Base-by-base conservation (phyloP, 495 filamentous ascomycete genomes). In the Cryomyces minteri region DNA sequence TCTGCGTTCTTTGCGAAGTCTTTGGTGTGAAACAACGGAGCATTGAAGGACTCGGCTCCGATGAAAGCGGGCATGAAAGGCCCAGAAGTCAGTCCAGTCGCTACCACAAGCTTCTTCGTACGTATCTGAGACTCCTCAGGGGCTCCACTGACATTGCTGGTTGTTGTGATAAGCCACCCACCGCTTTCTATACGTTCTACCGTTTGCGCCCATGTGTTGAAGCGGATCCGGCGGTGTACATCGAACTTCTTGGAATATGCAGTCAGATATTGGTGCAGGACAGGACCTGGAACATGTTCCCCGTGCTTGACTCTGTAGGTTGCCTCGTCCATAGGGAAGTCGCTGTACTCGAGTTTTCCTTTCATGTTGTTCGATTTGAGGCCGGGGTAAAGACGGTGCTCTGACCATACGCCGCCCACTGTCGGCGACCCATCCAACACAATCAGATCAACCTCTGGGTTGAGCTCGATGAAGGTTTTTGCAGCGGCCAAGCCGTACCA, bases 321-420 rank as follows among this genome's bases (percentile, higher is more conserved):
- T 18, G 65, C 55, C 32, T 76, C 71, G 4, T 44, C 48, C 48
- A 59, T 49, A 5, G 51, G 44, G 39, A 55, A 54, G 30, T 54
- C 51, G 4, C 41, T 32, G n/a, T 42, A 47, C 41, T 61, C 57
- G 25, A 40, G 52, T 36, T 49, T 51, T 9, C 50, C 51, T 37
- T 50, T 43, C 32, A 58, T 54, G 41, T 61, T 59, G 43, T 59
- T 59, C 10, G 49, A 55, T 14, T 47, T 46, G 2, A 59, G 46
- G n/a, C 58, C 58, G 25, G 54, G 53, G 44, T 58, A 61, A 4
- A 59, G 33, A 4, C 48, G 47, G 6, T 59, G 47, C 39, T 54
- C 42, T 8, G 54, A 46, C 84, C 83, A 88, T 37, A 77, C 72
- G 31, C 84, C 82, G 6, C 83, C 84, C 29, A 87, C 55, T 0